Percentiles rank a stretch among this genome's conserved stretches.
Evolutionary conservation across 495 filamentous ascomycete species (phyloP).

Genomic region (Apodospora peruviana): DNA sequence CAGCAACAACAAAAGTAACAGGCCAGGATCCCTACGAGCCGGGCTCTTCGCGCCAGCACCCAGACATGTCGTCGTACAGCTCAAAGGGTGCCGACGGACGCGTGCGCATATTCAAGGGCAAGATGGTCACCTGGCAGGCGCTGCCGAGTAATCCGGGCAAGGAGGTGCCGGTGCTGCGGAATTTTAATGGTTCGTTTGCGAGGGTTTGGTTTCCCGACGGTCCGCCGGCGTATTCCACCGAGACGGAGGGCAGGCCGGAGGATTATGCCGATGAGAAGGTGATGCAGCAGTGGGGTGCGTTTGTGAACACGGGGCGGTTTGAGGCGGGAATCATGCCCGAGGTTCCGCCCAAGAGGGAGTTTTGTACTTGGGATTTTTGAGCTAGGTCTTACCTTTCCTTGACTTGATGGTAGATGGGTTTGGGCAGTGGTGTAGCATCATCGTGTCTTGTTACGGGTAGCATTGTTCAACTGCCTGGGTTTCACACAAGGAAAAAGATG

Average conservation of each 20-base stretch:
- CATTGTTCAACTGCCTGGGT: too few relatives aligned
- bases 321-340: conserved; percentile 59
- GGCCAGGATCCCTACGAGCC: conserved; percentile 34
- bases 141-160: conserved; percentile 13
- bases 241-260: conserved; percentile 42
- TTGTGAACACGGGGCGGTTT: conserved; percentile 58
- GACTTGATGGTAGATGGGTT: too few relatives aligned
- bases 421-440: too few relatives aligned
- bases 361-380: conserved; percentile 66
- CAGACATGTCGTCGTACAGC: conserved; percentile 32
- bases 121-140: conserved; percentile 31
- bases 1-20: conserved; percentile 1
- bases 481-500: too few relatives aligned
- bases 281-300: conserved; percentile 53
- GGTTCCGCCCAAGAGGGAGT: conserved; percentile 68
- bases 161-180: conserved; percentile 27
- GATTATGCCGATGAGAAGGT: conserved; percentile 40
- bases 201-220: conserved; percentile 68
- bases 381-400: background rate
- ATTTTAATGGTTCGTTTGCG: conserved; percentile 38
- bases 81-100: conserved; percentile 21
- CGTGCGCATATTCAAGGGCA: conserved; percentile 36
- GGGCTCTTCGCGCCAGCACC: conserved; percentile 36
- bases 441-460: too few relatives aligned
- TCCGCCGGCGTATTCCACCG: conserved; percentile 50